Evolutionary conservation across 768 basidiomycete genomes (phyloP).

Genomic region (Suillus fuscotomentosus): DNA sequence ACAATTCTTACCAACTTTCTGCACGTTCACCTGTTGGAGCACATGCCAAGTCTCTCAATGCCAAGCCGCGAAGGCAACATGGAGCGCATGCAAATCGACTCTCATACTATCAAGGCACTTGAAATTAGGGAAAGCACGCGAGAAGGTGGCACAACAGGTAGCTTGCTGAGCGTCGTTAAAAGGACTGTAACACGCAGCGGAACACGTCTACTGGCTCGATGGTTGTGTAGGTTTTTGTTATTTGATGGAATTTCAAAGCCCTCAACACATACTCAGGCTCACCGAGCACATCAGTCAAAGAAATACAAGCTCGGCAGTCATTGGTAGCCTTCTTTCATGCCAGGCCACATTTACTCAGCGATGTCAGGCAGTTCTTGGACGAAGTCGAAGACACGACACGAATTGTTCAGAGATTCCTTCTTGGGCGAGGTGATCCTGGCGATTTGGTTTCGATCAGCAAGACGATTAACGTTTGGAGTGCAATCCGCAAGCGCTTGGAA

Average conservation of each 20-base stretch:
- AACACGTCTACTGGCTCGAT: slow-evolving; percentile 68
- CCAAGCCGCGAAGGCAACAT: slow-evolving; percentile 56
- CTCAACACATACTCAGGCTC: slow-evolving; percentile 53
- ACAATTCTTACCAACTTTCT: slow-evolving; percentile 64
- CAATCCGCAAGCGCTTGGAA: slow-evolving; percentile 47
- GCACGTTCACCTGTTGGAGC: slow-evolving; percentile 66
- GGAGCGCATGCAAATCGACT: slow-evolving; percentile 84
- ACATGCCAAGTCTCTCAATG: slow-evolving; percentile 63
- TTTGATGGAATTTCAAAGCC: slow-evolving; percentile 1
- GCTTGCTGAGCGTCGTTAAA: slow-evolving; percentile 70
- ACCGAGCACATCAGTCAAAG: slow-evolving; percentile 71
- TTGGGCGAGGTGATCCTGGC: slow-evolving; percentile 61
- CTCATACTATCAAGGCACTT: slow-evolving; percentile 85
- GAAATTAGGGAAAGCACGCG: slow-evolving; percentile 76
- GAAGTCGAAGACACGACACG: slow-evolving; percentile 70
- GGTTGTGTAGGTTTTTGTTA: slow-evolving; percentile 61
- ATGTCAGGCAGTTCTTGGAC: slow-evolving; percentile 54
- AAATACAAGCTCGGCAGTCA: slow-evolving; percentile 75
- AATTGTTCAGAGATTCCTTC: slow-evolving; percentile 72
- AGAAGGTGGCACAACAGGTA: slow-evolving; percentile 74
- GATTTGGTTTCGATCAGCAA: slow-evolving; percentile 67
- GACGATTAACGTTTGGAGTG: slow-evolving; percentile 60
- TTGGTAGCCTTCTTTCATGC: slow-evolving; percentile 69
- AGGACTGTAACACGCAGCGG: slow-evolving; percentile 79
- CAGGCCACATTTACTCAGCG: slow-evolving; percentile 61